Conservation (phyloP, 352 stramenopile species). For the Phytophthora tentaculata region DNA sequence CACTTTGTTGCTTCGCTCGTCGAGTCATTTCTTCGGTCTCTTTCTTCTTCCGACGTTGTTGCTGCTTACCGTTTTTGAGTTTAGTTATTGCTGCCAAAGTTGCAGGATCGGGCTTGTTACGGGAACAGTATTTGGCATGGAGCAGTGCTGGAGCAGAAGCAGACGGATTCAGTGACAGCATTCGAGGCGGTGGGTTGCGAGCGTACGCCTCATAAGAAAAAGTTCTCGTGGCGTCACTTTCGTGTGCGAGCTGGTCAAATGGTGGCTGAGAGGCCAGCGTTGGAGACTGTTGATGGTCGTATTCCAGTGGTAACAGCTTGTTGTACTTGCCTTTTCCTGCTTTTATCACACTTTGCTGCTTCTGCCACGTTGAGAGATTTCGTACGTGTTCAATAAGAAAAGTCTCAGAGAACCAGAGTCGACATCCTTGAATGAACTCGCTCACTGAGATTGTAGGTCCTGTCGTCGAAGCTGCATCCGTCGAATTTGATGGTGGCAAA, state of each 20-base stretch:
- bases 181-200: slow-evolving; percentile 29
- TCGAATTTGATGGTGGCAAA: slow-evolving; percentile 22
- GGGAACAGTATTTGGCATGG: slow-evolving; percentile 31
- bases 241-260: slow-evolving; percentile 50
- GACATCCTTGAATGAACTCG: slow-evolving; percentile 53
- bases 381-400: slow-evolving; percentile 50
- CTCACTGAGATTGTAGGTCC: slow-evolving; percentile 40
- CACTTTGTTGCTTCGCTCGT: slow-evolving; percentile 41
- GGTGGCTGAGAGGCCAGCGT: slow-evolving; percentile 33
- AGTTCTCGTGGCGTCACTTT: slow-evolving; percentile 42
- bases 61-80: slow-evolving; percentile 37
- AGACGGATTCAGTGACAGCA: slow-evolving; percentile 13
- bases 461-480: slow-evolving; percentile 5
- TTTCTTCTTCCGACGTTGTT: slow-evolving; percentile 38
- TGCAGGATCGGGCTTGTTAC: slow-evolving; percentile 26
- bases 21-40: slow-evolving; percentile 38
- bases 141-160: slow-evolving; percentile 36
- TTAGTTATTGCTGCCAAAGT: slow-evolving; percentile 37
- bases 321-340: slow-evolving; percentile 12
- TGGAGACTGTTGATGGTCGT: slow-evolving; percentile 18
- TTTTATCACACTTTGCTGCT: slow-evolving; percentile 33
- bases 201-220: slow-evolving; percentile 64
- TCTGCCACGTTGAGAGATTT: slow-evolving; percentile 26
- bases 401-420: slow-evolving; percentile 58
- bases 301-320: slow-evolving; percentile 27